Conservation (phyloP, 352 stramenopile species). For the Aphanomyces astaci region DNA sequence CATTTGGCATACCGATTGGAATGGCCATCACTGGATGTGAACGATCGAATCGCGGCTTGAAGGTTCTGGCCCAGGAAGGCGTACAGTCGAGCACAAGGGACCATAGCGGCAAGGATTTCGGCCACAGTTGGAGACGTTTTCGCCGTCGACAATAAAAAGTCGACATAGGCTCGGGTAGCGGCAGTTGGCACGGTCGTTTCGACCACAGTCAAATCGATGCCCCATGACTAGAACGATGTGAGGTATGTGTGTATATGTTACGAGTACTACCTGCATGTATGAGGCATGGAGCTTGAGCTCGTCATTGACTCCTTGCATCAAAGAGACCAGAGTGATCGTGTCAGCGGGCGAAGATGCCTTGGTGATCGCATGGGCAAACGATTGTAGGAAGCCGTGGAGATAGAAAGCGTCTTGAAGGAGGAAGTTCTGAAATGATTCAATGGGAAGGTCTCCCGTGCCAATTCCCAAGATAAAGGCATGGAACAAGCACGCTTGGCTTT, state of each 20-base stretch:
- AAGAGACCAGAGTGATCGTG: slow-evolving; percentile 33
- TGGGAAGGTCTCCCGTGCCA: slow-evolving; percentile 30
- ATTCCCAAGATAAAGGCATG: slow-evolving; percentile 45
- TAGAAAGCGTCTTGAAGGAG: slow-evolving; percentile 53
- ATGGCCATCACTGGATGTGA: too few relatives aligned
- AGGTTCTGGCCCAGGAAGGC: slow-evolving; percentile 39
- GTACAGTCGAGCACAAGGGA: slow-evolving; percentile 45
- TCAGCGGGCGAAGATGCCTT: slow-evolving; percentile 34
- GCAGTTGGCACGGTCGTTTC: slow-evolving; percentile 26
- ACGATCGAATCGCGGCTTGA: slow-evolving; percentile 10
- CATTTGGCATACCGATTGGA: slow-evolving; percentile 38
- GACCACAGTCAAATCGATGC: slow-evolving; percentile 35
- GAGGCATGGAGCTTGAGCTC: slow-evolving; percentile 40
- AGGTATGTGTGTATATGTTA: background rate
- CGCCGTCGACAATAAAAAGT: slow-evolving; percentile 42
- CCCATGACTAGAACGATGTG: slow-evolving; percentile 30
- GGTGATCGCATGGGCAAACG: slow-evolving; percentile 40
- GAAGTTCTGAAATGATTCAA: slow-evolving; percentile 36
- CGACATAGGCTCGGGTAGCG: slow-evolving; percentile 38
- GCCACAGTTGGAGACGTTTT: slow-evolving; percentile 29
- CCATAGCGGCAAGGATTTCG: slow-evolving; percentile 46
- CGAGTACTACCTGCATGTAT: slow-evolving; percentile 34
- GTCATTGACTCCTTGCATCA: slow-evolving; percentile 40
- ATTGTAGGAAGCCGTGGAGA: slow-evolving; percentile 38
- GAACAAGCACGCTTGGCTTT: slow-evolving; percentile 37